Percentiles rank a stretch among this genome's conserved stretches.
Evolutionary conservation across 169 alveolate species (phyloP).

Genomic region (Plasmodium blacklocki): DNA sequence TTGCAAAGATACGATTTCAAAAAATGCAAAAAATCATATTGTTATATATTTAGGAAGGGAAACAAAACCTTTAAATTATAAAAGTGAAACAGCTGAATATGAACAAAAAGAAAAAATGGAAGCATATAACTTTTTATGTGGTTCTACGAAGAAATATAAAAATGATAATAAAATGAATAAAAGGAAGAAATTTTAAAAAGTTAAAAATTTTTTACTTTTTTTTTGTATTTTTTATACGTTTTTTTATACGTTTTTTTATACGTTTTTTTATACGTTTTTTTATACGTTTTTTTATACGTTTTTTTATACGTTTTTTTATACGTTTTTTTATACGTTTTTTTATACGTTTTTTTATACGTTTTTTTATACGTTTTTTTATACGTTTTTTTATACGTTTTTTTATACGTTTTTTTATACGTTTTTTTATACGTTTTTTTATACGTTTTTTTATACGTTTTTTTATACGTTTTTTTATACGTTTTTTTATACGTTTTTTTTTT

Average conservation of each 20-base stretch:
- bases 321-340: not conserved
- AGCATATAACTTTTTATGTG: constrained; percentile 13
- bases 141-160: not conserved
- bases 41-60: not conserved
- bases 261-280: constrained; percentile 2
- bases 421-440: not conserved
- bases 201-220: not conserved
- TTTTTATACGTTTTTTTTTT: not conserved
- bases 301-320: not conserved
- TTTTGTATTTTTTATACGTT: constrained; percentile 1
- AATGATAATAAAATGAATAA: not conserved
- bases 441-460: not conserved
- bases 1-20: not conserved
- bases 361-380: constrained; percentile 1
- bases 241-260: constrained; percentile 1
- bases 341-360: not conserved
- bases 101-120: constrained; percentile 14
- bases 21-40: constrained; percentile 5
- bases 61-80: not conserved
- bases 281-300: not conserved
- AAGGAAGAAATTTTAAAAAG: constrained; percentile 36
- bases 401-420: not conserved
- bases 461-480: not conserved
- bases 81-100: constrained; percentile 4
- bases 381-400: constrained; percentile 2